A percentile compares a stretch with the other conserved stretches of the same genome.
Conservation (phyloP, 1,284 basidiomycete genomes). For the Hemileia vastatrix region DNA sequence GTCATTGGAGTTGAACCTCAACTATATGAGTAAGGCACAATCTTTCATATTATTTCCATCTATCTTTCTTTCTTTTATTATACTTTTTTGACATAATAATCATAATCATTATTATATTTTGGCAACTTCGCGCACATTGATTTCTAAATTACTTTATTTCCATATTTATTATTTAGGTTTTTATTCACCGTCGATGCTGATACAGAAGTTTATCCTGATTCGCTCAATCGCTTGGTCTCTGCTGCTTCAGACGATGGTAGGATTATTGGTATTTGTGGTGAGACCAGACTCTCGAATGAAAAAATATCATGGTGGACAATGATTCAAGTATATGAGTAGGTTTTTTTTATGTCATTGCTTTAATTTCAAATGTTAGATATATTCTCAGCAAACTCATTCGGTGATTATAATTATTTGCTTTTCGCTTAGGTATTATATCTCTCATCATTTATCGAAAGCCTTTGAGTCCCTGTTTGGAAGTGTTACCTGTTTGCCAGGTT, state of each 20-base stretch:
- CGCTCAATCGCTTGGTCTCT: constrained; percentile 81
- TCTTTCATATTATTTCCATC: too few species aligned
- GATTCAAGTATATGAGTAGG: constrained; percentile 61
- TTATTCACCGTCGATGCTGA: constrained; percentile 95
- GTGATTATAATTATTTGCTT: not conserved
- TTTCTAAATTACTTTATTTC: not conserved
- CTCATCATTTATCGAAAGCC: constrained; percentile 90
- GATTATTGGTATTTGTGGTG: constrained; percentile 92
- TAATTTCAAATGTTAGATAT: not conserved
- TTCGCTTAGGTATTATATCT: constrained; percentile 68
- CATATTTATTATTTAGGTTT: constrained; percentile 49
- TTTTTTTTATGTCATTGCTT: not conserved
- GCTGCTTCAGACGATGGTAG: constrained; percentile 77
- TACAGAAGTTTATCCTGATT: constrained; percentile 79
- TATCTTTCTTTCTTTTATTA: not conserved
- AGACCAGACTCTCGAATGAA: constrained; percentile 87
- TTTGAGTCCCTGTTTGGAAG: constrained; percentile 94
- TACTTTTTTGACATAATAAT: not conserved
- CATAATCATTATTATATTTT: not conserved
- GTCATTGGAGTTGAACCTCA: constrained; percentile 96
- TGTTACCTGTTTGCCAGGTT: constrained; percentile 93
- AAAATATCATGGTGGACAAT: constrained; percentile 92
- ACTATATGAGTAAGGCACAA: constrained; percentile 67
- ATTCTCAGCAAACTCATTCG: not conserved
- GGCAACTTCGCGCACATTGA: not conserved